phyloP scores from a whole-genome alignment of 352 stramenopile genomes.

The Pythium brassicae region DNA sequence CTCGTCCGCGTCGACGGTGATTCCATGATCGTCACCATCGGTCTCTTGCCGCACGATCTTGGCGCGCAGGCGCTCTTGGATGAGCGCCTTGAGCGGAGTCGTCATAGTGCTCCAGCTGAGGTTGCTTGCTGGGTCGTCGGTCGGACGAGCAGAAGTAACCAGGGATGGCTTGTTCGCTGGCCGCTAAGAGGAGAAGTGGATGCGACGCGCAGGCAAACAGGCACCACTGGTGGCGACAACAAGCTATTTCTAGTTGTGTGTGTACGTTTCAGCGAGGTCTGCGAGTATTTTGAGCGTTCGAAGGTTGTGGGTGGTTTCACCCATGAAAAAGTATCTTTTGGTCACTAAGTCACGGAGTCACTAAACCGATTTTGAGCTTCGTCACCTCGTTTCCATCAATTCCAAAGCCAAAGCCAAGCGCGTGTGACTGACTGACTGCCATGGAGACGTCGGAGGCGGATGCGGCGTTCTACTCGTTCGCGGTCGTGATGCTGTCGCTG shows the following conservation, averaged over 20 bases:
- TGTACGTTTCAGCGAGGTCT: not conserved
- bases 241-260: no score
- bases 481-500: slow-evolving; percentile 72
- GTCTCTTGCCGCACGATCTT: slow-evolving; percentile 53
- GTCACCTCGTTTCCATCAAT: not conserved
- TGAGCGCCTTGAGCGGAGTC: slow-evolving; percentile 64
- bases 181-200: not conserved
- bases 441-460: slow-evolving; percentile 57
- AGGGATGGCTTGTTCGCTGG: not conserved
- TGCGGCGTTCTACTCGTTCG: slow-evolving; percentile 80
- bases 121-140: not conserved
- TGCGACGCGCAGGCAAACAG: no score
- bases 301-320: not conserved
- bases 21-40: slow-evolving; percentile 10
- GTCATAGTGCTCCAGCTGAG: slow-evolving; percentile 23
- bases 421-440: no score
- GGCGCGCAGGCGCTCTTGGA: slow-evolving; percentile 62
- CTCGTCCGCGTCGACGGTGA: slow-evolving; percentile 3
- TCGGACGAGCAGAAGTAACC: not conserved
- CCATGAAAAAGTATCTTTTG: slow-evolving; percentile 2
- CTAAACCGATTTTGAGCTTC: not conserved
- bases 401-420: not conserved
- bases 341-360: not conserved
- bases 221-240: no score
- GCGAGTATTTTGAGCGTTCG: not conserved